Base-by-base conservation (phyloP, 257 asterid species). In the Salvia miltiorrhiza region DNA sequence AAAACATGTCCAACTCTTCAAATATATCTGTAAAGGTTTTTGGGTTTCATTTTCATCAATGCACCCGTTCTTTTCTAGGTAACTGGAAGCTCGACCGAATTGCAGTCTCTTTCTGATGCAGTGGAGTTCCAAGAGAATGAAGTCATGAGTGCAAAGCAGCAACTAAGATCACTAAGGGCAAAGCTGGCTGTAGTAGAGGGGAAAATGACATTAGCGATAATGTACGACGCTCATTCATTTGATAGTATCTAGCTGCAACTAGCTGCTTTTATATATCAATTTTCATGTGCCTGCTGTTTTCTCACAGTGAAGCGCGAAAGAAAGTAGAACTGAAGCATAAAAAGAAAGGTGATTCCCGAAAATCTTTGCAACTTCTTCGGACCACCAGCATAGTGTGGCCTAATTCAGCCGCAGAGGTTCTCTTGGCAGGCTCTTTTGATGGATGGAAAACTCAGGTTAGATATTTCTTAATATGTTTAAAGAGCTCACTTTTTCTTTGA, bases 391-490 rank as follows among this genome's bases (percentile, higher is more conserved):
- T 93, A 23, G 80, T 78, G 58, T 93, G 96, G 96, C 86, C 83
- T 68, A 89, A 66, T 78, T 74, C 96, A 65, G 99, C 96, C 56
- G 77, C 93, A 0, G 90, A 88, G 82, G 99, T 90, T 81, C 81
- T 86, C 61, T 77, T 93, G 65, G 71, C 71, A 7, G 99, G 99
- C 40, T 90, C 97, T 7, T 93, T 90, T 77, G 99, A 93, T 79
- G 96, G 97, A 76, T 93, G 99, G 99, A 87, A 92, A 37, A 81
- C 91, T 62, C 91, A 93, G 99, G 99, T 93, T 58, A 45, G 75
- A 58, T 69, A 11, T 61, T 65, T 67, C 60, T 57, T 65, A 8
- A 61, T 14, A 59, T 50, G 33, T 20, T 73, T 17, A 48, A 67
- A 75, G 68, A 61, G 71, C 60, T 52, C 50, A 48, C 58, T 45